Base-by-base conservation (phyloP, 2,329 filamentous ascomycete genomes). In the Monilinia aucupariae region DNA sequence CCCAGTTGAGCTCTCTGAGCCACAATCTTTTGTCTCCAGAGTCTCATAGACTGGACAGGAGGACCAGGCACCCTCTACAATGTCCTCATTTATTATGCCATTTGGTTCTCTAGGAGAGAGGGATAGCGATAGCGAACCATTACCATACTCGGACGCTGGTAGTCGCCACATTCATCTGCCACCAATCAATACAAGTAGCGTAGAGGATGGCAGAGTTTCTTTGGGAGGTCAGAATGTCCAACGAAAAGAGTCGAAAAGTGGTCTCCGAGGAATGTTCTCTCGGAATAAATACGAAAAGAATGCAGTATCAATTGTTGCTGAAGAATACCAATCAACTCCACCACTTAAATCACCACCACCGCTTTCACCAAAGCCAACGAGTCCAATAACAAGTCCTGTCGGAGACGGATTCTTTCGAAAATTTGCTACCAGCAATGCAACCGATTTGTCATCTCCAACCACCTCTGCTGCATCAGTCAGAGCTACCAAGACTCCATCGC, bases 251-350 rank as follows among this genome's bases (percentile, higher is more conserved):
- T 73, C 71, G 1, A 73, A 69, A 64, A 68, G 69, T 20, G 69
- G 70, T 37, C 55, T 74, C 25, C 65, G 72, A 48, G 69, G 67
- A 17, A 70, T 74, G n/a, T 74, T 74, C 52, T 70, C 64, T 30
- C 63, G 68, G 34, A 70, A 68, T 37, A 71, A 70, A 61, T n/a
- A 56, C 1, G 70, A 71, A 10, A 71, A 69, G 43, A 56, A 47
- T 43, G 27, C 62, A 20, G 54, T 69, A 25, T 64, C 62, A 4
- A 64, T 68, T n/a, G 61, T 70, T 13, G 20, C 52, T 25, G 69
- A 71, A 56, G 65, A 70, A 49, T 12, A 55, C 0, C 47, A 64
- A 17, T 59, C 65, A 34, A 17, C 48, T 30, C 39, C 51, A n/a
- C 25, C 51, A 39, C 7, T 62, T 22, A 4, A 10, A 49, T 62